Evolutionary conservation across 306 rosid species (phyloP), one percentile per base, ranked within the genome.

Genomic region (Urtica urens): DNA sequence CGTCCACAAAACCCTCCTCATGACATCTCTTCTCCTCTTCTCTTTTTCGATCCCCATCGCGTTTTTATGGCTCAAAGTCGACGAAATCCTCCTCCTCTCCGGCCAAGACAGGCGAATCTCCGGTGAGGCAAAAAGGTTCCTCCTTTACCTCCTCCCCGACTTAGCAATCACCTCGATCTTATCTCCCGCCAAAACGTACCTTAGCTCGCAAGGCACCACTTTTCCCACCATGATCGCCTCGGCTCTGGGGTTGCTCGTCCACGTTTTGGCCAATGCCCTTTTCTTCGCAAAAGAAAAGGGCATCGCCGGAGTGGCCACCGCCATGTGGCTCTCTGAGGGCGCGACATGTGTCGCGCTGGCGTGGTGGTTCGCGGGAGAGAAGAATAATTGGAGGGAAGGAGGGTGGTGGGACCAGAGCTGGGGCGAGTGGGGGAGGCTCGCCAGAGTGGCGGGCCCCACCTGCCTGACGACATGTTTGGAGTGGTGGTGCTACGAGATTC

Each of bases 401-500:
- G 95, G 97, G 1, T 90, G 93, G 95, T 71, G 70, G 51, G 79
- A 79, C 27, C 94, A 78, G 56, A 55, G 57, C 66, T 40, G 66
- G 19, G 22, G 42, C 5, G 90, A 81, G 58, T 90, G 95, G 95
- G 54, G 63, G 11, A 75, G 67, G 38, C 33, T 84, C 52, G 48
- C 77, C 53, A 90, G 78, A 72, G 87, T 90, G 11, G 48, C 76
- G 25, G 95, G 93, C 23, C 69, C 95, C 25, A 84, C 93, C 46
- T 90, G 95, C 67, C 83, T 90, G 57, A 78, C 73, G 23, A 75
- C 82, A 29, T 90, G 97, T 70, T 73, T 90, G 7, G 97, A 90
- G 53, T 90, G 97, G 94, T 90, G 97, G 95, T 84, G 97, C 46
- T 84, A 74, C 56, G 97, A 90, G 80, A 79, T 84, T 49, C 51